Evolutionary conservation across 225 moss, liverwort and hornwort genomes (phyloP).

Genomic region (Rhytidiadelphus loreus): DNA sequence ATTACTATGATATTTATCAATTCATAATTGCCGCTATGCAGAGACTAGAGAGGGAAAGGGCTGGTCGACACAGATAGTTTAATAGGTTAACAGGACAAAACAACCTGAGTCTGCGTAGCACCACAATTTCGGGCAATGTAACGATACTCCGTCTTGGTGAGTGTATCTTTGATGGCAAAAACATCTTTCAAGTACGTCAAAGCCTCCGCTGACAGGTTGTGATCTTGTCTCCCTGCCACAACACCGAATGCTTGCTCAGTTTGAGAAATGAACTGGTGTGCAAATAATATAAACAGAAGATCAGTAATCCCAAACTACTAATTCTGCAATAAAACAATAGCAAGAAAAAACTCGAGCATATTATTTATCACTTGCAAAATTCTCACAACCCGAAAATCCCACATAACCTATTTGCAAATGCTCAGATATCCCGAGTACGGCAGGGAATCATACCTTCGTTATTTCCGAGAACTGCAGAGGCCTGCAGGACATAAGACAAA

Average conservation of each 20-base stretch:
- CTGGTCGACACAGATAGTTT: neutral
- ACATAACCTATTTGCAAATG: neutral
- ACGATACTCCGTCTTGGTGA: conserved; percentile 77
- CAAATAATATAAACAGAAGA: neutral
- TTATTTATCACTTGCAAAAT: neutral
- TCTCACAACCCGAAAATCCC: neutral
- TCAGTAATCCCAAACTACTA: neutral
- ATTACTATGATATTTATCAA: neutral
- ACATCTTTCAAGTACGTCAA: conserved; percentile 46
- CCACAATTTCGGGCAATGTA: conserved; percentile 57
- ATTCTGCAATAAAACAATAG: neutral
- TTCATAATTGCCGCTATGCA: neutral
- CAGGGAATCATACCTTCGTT: conserved; percentile 23
- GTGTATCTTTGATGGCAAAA: conserved; percentile 93
- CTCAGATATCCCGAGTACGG: neutral
- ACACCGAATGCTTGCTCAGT: neutral
- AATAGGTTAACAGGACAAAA: neutral
- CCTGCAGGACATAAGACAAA: conserved; percentile 15
- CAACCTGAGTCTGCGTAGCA: conserved; percentile 78
- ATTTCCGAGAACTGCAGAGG: conserved; percentile 24
- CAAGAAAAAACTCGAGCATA: neutral
- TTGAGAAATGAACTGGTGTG: neutral
- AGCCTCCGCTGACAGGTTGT: conserved; percentile 40
- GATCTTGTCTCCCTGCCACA: conserved; percentile 45
- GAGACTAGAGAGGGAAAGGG: neutral